phyloP scores from a whole-genome alignment of 2,329 filamentous ascomycete species.

The Penicillium sp. region DNA sequence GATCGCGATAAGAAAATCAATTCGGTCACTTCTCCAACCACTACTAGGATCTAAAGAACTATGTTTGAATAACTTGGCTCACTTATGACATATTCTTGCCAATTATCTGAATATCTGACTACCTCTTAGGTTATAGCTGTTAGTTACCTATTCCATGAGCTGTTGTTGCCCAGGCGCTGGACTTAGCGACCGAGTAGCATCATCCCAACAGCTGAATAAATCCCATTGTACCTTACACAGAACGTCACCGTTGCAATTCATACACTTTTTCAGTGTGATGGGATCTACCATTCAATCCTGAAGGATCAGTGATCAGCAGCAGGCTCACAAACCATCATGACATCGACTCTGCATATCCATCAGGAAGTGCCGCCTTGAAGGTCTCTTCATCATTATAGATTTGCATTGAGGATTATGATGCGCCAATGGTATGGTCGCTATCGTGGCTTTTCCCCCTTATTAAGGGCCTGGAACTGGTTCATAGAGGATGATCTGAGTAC shows the following conservation, averaged over 20 bases:
- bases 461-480: background rate
- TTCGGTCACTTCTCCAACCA: background rate
- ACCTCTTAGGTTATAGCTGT: background rate
- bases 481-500: background rate
- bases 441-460: background rate
- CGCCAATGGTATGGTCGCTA: background rate
- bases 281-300: background rate
- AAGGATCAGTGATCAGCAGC: background rate
- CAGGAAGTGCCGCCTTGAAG: background rate
- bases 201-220: background rate
- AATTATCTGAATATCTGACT: background rate
- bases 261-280: background rate
- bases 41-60: background rate
- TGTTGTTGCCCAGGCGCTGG: background rate
- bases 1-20: slow-evolving; percentile 19
- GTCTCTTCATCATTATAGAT: background rate
- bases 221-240: background rate
- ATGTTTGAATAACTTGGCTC: background rate
- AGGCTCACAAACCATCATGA: slow-evolving; percentile 1
- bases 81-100: background rate
- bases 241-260: background rate
- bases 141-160: background rate
- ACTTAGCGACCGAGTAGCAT: background rate
- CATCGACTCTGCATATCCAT: background rate
- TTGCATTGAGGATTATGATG: background rate